Evolutionary conservation across 805 yeast species (phyloP), one percentile per base, ranked within the genome.

Genomic region (Barnettozyma californica): DNA sequence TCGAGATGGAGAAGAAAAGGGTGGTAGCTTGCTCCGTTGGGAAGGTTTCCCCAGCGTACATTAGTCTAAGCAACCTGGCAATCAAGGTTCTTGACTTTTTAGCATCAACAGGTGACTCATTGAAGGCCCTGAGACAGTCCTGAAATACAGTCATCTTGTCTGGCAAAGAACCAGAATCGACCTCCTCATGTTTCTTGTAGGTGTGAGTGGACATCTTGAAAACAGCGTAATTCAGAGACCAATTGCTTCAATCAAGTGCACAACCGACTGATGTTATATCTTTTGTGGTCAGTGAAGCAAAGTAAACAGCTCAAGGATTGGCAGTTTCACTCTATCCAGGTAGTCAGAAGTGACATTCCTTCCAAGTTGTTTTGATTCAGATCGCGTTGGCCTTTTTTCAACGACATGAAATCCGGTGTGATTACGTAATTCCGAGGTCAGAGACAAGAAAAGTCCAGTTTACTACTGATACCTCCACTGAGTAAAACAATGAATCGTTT

Each of bases 101-200:
- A 25, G 97, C 87, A 60, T 87, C 84, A 51, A 91, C 84, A 10
- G 96, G 96, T 40, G 94, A 78, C 54, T 91, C 88, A 71, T 91
- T 92, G 77, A 94, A 94, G 52, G 87, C 91, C 57, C 87, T 87
- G 62, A 88, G 73, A 74, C 97, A 91, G 66, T 91, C 96, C 70
- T 94, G 99, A 68, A 86, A 92, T 53, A 94, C 91, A 10, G 97
- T 84, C 98, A 94, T 94, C 70, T 91, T 91, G 70, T 94, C 98
- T 48, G 96, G 95, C 58, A 78, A 67, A 31, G 75, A 71, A 49
- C 84, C 82, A 44, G 84, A 73, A 56, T 77, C 87, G 48, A 78
- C 64, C 64, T 86, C 89, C 63, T 90, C 97, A 68, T 77, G 80
- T 71, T 87, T 87, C 73, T 89, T 90, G 70, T 87, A 89, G 41